phyloP scores from a whole-genome alignment of 805 yeast genomes.

The Myxozyma melibiosi region DNA sequence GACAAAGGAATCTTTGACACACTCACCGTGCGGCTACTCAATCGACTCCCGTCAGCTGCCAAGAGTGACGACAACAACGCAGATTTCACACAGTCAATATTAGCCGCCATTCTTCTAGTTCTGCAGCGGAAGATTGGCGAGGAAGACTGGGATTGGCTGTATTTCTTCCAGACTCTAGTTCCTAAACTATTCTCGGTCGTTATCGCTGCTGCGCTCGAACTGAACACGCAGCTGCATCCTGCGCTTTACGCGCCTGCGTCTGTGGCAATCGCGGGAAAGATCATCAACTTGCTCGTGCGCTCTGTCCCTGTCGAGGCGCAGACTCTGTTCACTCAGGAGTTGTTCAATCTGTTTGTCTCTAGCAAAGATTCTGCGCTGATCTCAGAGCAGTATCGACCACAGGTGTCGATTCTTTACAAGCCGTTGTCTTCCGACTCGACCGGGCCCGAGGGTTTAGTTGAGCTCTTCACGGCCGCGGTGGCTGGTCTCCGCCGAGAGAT shows the following conservation, averaged over 20 bases:
- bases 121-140: constrained; percentile 30
- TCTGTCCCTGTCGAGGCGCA: constrained; percentile 32
- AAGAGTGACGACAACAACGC: constrained; percentile 3
- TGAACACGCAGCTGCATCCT: constrained; percentile 1
- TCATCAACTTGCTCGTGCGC: constrained; percentile 36
- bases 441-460: constrained; percentile 13
- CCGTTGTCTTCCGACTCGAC: constrained; percentile 15
- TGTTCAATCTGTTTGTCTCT: constrained; percentile 25
- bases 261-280: constrained; percentile 32
- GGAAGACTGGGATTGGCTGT: constrained; percentile 31
- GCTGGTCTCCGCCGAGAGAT: constrained; percentile 24
- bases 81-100: constrained; percentile 34
- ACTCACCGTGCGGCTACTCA: constrained; percentile 45
- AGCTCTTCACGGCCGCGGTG: constrained; percentile 21
- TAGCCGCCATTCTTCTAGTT: constrained; percentile 39
- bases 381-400: constrained; percentile 7
- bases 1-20: constrained; percentile 45
- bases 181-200: constrained; percentile 33
- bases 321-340: constrained; percentile 12
- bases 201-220: constrained; percentile 12
- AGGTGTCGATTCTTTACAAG: constrained; percentile 6
- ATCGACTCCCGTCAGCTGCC: constrained; percentile 38
- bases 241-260: constrained; percentile 14
- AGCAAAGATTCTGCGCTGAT: constrained; percentile 15
- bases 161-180: constrained; percentile 29